Evolutionary conservation across 768 basidiomycete genomes (phyloP).

Genomic region (Suillus cothurnatus): DNA sequence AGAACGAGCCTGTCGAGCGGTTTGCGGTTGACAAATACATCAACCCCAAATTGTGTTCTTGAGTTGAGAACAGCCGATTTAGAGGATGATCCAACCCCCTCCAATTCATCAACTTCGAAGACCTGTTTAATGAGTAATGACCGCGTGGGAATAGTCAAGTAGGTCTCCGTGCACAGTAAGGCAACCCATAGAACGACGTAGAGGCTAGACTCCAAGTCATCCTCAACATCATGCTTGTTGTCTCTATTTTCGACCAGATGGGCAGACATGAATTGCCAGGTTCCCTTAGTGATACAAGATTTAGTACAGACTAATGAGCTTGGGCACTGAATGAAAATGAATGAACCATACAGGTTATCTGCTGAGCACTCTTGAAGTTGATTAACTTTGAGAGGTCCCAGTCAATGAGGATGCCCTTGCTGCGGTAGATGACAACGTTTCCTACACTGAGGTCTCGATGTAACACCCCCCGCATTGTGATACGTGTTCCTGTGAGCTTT

Average conservation of each 20-base stretch:
- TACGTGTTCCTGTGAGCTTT: slow-evolving; percentile 5
- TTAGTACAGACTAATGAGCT: too few relatives aligned
- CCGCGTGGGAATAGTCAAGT: neutral
- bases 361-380: too few relatives aligned
- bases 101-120: neutral
- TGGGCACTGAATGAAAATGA: too few relatives aligned
- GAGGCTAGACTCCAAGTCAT: slow-evolving; percentile 36
- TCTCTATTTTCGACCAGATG: slow-evolving; percentile 18
- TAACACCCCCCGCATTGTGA: slow-evolving; percentile 17
- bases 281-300: slow-evolving; percentile 31
- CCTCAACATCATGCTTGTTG: slow-evolving; percentile 23
- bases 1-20: neutral
- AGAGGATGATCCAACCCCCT: neutral
- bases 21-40: neutral
- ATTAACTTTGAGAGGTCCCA: slow-evolving; percentile 25
- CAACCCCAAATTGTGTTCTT: neutral
- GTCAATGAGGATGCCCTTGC: slow-evolving; percentile 23
- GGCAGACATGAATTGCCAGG: slow-evolving; percentile 36
- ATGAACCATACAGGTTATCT: slow-evolving; percentile 2
- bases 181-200: slow-evolving; percentile 21
- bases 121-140: neutral
- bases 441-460: slow-evolving; percentile 10
- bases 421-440: slow-evolving; percentile 17
- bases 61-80: neutral
- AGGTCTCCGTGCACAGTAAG: slow-evolving; percentile 1